Percentiles rank a stretch among this genome's conserved stretches.
phyloP scores from a whole-genome alignment of 345 rosid species.

The Syzygium jambos region DNA sequence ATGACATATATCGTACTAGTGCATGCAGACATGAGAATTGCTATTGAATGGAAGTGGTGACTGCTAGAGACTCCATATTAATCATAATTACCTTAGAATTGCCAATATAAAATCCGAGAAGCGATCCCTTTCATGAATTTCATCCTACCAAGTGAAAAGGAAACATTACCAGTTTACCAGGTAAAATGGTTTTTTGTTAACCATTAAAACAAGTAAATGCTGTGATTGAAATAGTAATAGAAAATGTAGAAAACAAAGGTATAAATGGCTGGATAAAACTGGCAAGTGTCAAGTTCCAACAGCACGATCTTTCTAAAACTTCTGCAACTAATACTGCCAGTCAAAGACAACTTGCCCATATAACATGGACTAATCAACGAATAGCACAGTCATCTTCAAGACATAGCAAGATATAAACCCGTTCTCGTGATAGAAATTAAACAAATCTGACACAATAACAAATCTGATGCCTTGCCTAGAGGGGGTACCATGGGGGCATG shows the following conservation, averaged over 20 bases:
- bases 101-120: conserved; percentile 93
- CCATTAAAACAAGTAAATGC: not conserved
- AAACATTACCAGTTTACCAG: not conserved
- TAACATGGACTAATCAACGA: not conserved
- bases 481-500: not conserved
- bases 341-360: not conserved
- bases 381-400: not conserved
- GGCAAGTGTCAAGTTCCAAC: not conserved
- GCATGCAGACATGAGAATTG: not conserved
- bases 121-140: conserved; percentile 96
- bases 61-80: not conserved
- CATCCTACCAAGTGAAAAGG: conserved; percentile 61
- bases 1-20: not conserved
- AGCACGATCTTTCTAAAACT: not conserved
- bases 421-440: not conserved
- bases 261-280: not conserved
- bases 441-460: not conserved
- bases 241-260: not conserved
- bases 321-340: not conserved
- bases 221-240: not conserved
- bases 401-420: not conserved
- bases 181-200: not conserved
- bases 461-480: not conserved
- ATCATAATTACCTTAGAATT: conserved; percentile 55
- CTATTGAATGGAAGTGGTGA: not conserved